A percentile compares a stretch with the other conserved stretches of the same genome.
These are phyloP conservation scores for Paxillus involutus DNA, from an alignment of 768 basidiomycete species.

Conservation along the genomic window DNA sequence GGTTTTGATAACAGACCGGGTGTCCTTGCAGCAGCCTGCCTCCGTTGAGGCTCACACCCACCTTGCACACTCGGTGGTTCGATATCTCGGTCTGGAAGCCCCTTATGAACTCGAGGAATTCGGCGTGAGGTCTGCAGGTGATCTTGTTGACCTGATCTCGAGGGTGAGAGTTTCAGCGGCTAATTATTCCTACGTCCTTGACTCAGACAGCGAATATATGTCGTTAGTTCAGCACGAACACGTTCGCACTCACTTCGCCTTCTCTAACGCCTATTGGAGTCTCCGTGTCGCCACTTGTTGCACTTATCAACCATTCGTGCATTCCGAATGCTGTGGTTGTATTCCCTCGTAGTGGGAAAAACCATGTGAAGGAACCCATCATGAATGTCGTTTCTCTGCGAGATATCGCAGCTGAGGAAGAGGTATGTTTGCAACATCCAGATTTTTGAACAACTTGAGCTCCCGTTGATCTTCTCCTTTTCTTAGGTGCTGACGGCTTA, in stretches of 20 bases:
- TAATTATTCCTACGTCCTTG: not conserved
- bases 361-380: slow-evolving; percentile 48
- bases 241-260: slow-evolving; percentile 81
- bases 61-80: slow-evolving; percentile 72
- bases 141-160: slow-evolving; percentile 73
- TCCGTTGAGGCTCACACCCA: slow-evolving; percentile 60
- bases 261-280: slow-evolving; percentile 81
- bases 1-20: slow-evolving; percentile 47
- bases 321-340: slow-evolving; percentile 89
- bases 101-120: slow-evolving; percentile 58
- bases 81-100: slow-evolving; percentile 61
- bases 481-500: slow-evolving; percentile 78
- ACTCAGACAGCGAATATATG: not conserved
- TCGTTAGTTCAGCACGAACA: slow-evolving; percentile 83
- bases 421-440: slow-evolving; percentile 45
- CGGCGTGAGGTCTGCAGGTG: slow-evolving; percentile 55
- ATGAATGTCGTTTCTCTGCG: slow-evolving; percentile 76
- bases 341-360: slow-evolving; percentile 61
- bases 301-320: slow-evolving; percentile 88
- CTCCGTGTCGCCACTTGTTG: slow-evolving; percentile 76
- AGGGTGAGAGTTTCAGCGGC: slow-evolving; percentile 41
- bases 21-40: slow-evolving; percentile 44
- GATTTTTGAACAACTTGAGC: not conserved
- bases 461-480: not conserved
- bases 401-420: slow-evolving; percentile 61